Conservation (phyloP, 306 rosid genomes). For the Dryas alaskensis region DNA sequence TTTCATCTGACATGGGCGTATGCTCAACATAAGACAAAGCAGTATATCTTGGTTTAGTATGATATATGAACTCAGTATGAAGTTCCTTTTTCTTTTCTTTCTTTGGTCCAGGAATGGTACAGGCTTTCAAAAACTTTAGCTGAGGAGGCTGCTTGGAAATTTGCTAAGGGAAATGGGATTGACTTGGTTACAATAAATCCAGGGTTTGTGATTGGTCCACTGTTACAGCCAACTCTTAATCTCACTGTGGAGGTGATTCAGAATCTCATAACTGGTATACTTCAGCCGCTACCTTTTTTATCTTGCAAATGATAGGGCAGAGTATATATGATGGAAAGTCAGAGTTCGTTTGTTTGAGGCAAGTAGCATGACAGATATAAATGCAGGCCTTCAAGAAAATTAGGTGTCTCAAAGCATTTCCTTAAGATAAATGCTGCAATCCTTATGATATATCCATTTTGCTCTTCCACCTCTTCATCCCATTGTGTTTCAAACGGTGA, state of each 20-base stretch:
- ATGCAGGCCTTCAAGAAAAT: neutral
- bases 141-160: conserved; percentile 35
- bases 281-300: neutral
- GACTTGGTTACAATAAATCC: conserved; percentile 29
- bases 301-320: no score
- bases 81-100: neutral
- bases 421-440: neutral
- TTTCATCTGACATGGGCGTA: neutral
- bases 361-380: neutral
- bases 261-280: conserved; percentile 10
- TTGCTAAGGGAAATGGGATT: conserved; percentile 23
- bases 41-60: neutral
- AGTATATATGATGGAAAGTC: neutral
- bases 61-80: neutral
- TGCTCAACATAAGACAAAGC: neutral
- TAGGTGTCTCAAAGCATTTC: neutral
- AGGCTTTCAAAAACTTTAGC: conserved; percentile 29
- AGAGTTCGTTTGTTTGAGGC: neutral
- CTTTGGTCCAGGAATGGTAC: conserved; percentile 15
- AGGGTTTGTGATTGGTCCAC: conserved; percentile 28
- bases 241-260: neutral
- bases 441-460: neutral
- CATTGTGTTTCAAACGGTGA: neutral
- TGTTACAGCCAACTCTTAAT: conserved; percentile 24
- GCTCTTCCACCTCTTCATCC: neutral